A percentile compares a stretch with the other conserved stretches of the same genome.
Conservation (phyloP, 2,329 filamentous ascomycete species). For the Metarhizium robertsii region DNA sequence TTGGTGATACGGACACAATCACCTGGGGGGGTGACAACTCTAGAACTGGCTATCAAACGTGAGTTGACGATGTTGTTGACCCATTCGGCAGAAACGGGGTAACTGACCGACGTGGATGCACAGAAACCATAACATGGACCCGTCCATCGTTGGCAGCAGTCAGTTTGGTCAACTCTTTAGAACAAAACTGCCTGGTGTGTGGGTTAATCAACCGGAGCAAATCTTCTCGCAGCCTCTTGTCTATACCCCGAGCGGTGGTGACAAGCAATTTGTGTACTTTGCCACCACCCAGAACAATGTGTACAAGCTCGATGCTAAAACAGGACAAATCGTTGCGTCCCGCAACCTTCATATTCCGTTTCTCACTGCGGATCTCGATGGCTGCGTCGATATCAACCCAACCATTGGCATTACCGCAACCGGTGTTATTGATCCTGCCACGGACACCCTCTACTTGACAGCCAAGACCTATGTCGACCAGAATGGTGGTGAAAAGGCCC, state of each 20-base stretch:
- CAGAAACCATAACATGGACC: constrained; percentile 54
- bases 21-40: constrained; percentile 51
- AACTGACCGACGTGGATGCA: neutral
- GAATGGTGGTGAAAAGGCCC: constrained; percentile 15
- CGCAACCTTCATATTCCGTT: constrained; percentile 41
- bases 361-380: constrained; percentile 35
- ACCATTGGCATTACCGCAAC: constrained; percentile 36
- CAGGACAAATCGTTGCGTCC: constrained; percentile 37
- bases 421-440: constrained; percentile 34
- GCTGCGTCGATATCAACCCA: constrained; percentile 40
- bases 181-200: constrained; percentile 40
- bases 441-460: constrained; percentile 34
- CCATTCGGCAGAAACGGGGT: neutral
- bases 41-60: constrained; percentile 43
- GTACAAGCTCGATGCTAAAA: constrained; percentile 46
- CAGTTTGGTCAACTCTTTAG: constrained; percentile 48
- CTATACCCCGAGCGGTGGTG: constrained; percentile 37
- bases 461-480: constrained; percentile 33
- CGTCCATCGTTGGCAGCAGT: constrained; percentile 42
- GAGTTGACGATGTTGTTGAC: constrained; percentile 12
- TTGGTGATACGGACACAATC: constrained; percentile 43
- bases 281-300: constrained; percentile 50
- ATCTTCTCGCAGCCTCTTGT: constrained; percentile 41
- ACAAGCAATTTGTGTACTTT: constrained; percentile 43
- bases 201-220: constrained; percentile 39